Evolutionary conservation across 148 eudicot species (phyloP).

Genomic region (Amaranthus palmeri): DNA sequence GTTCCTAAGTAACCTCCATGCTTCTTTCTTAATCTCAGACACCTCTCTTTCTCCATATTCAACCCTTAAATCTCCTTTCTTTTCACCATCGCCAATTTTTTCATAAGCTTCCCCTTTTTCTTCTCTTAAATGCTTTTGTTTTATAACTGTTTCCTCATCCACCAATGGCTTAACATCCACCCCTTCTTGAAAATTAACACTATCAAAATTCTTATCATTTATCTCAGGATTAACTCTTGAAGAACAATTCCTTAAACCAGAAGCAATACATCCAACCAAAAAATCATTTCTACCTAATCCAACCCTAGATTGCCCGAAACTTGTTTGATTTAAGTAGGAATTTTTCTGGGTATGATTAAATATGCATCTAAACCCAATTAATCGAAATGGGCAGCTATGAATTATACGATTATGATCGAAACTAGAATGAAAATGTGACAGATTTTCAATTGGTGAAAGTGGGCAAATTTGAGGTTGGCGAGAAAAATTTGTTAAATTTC

Average conservation of each 20-base stretch:
- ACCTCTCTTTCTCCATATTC: conserved; percentile 23
- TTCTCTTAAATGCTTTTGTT: conserved; percentile 24
- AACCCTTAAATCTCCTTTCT: conserved; percentile 2
- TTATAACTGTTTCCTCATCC: conserved; percentile 35
- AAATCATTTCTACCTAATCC: conserved; percentile 18
- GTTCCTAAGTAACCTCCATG: conserved; percentile 42
- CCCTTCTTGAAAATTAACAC: conserved; percentile 50
- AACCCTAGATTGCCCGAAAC: conserved; percentile 37
- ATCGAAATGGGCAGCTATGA: conserved; percentile 25
- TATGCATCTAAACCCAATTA: conserved; percentile 25
- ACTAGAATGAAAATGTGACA: conserved; percentile 19
- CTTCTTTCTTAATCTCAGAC: conserved; percentile 46
- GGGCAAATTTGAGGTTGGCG: conserved; percentile 17
- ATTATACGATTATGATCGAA: conserved; percentile 26
- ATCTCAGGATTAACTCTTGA: conserved; percentile 37
- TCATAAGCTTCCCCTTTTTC: conserved; percentile 20
- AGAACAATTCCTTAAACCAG: conserved; percentile 40
- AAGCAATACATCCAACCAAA: conserved; percentile 24
- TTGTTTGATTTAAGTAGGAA: conserved; percentile 20
- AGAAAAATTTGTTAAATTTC: conserved; percentile 27
- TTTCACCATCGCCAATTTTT: conserved; percentile 17
- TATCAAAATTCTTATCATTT: conserved; percentile 62
- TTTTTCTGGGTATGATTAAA: conserved; percentile 29
- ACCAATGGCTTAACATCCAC: conserved; percentile 54
- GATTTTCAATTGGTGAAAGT: conserved; percentile 6